phyloP scores from a whole-genome alignment of 2,329 filamentous ascomycete species.

The Colletotrichum incanum region DNA sequence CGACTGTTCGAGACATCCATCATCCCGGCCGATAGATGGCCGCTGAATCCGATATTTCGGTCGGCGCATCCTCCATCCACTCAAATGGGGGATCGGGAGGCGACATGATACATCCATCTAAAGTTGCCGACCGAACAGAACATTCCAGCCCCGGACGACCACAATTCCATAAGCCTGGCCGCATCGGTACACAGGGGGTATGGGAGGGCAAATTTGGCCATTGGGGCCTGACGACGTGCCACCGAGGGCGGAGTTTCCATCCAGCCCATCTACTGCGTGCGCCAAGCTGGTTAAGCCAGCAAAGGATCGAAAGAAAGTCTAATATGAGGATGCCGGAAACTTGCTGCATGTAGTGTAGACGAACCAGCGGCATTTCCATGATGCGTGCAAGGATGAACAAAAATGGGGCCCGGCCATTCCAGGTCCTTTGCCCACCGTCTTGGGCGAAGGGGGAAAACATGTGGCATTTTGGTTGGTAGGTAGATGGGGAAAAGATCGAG shows the following conservation, averaged over 20 bases:
- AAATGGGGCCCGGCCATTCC: background rate
- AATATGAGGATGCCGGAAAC: background rate
- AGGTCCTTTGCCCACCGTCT: background rate
- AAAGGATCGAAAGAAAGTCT: constrained; percentile 9
- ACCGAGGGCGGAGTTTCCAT: constrained; percentile 12
- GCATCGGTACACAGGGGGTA: constrained; percentile 20
- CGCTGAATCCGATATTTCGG: constrained; percentile 24
- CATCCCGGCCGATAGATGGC: constrained; percentile 5
- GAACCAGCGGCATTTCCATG: constrained; percentile 20
- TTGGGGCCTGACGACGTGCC: constrained; percentile 27
- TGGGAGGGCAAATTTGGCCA: background rate
- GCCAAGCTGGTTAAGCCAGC: constrained; percentile 16
- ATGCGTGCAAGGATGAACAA: constrained; percentile 21
- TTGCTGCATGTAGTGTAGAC: constrained; percentile 21
- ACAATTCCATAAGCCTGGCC: constrained; percentile 16
- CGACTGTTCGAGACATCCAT: constrained; percentile 12
- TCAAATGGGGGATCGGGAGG: constrained; percentile 28
- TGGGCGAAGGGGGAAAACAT: constrained; percentile 12
- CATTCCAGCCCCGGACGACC: constrained; percentile 33
- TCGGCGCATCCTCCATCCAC: constrained; percentile 20
- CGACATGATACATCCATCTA: constrained; percentile 40
- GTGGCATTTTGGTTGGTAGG: constrained; percentile 36
- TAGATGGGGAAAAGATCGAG: constrained; percentile 5
- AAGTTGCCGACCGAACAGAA: constrained; percentile 20
- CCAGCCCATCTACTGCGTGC: constrained; percentile 7